These are phyloP conservation scores for Verbascum thapsus DNA, from an alignment of 257 asterid genomes.

Conservation along the genomic window DNA sequence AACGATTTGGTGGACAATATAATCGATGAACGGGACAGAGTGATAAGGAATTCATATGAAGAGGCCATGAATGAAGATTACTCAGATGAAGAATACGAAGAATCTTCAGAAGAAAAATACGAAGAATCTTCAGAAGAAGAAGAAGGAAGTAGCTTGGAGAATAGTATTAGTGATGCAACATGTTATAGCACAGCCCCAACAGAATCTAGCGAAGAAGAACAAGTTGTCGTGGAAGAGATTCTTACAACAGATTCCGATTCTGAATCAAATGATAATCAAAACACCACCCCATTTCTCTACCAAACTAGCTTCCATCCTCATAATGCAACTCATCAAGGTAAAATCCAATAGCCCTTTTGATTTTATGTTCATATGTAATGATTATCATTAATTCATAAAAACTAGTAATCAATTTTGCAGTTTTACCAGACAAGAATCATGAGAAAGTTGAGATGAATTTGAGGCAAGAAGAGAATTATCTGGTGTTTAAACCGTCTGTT, in stretches of 20 bases:
- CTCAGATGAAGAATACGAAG: too few species aligned
- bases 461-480: conserved; percentile 45
- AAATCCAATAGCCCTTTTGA: background rate
- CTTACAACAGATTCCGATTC: conserved; percentile 37
- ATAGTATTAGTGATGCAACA: conserved; percentile 35
- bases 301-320: conserved; percentile 24
- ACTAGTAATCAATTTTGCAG: background rate
- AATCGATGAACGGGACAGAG: background rate
- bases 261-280: conserved; percentile 35
- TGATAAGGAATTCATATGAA: background rate
- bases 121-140: conserved; percentile 29
- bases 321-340: conserved; percentile 35
- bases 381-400: too few species aligned
- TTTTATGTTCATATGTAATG: background rate
- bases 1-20: conserved; percentile 27
- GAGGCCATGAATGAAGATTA: too few species aligned
- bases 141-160: conserved; percentile 18
- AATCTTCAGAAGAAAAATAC: conserved; percentile 29
- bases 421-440: conserved; percentile 30
- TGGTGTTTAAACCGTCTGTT: conserved; percentile 52
- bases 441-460: conserved; percentile 36
- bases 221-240: conserved; percentile 43
- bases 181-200: conserved; percentile 46
- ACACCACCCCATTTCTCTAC: conserved; percentile 41
- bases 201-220: conserved; percentile 44